Evolutionary conservation across 495 filamentous ascomycete species (phyloP).

Genomic region (Podospora sp.): DNA sequence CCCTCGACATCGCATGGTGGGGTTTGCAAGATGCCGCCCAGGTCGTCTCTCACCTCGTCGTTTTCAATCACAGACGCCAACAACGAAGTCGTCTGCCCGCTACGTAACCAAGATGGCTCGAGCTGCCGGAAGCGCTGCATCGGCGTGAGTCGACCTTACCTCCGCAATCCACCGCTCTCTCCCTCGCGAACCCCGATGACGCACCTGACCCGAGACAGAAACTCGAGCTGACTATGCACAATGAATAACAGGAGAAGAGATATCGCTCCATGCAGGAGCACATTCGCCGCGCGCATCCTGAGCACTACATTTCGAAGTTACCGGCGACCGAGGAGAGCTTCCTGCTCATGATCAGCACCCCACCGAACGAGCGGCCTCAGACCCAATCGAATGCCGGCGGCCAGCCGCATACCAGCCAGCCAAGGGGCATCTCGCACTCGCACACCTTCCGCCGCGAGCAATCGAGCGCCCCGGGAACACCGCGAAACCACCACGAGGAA

Average conservation of each 20-base stretch:
- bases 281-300: slow-evolving; percentile 94
- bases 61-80: slow-evolving; percentile 90
- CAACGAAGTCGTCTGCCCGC: slow-evolving; percentile 95
- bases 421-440: slow-evolving; percentile 37
- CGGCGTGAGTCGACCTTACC: slow-evolving; percentile 72
- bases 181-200: slow-evolving; percentile 15
- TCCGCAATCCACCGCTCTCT: slow-evolving; percentile 24
- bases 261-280: slow-evolving; percentile 99
- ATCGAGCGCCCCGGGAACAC: slow-evolving; percentile 70
- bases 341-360: slow-evolving; percentile 88
- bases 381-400: slow-evolving; percentile 24
- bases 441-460: slow-evolving; percentile 62
- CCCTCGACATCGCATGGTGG: slow-evolving; percentile 51
- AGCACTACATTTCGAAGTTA: slow-evolving; percentile 97
- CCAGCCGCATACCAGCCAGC: slow-evolving; percentile 35
- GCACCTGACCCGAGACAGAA: background rate
- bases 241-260: slow-evolving; percentile 75
- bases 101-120: slow-evolving; percentile 95
- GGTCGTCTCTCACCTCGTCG: slow-evolving; percentile 82
- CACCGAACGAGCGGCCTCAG: slow-evolving; percentile 77
- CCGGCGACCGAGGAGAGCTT: slow-evolving; percentile 99
- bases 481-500: slow-evolving; percentile 69
- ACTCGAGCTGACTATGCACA: background rate
- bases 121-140: slow-evolving; percentile 97
- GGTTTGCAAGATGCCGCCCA: slow-evolving; percentile 75